These are phyloP conservation scores for Aspergillus egyptiacus DNA, from an alignment of 495 filamentous ascomycete genomes.

Conservation along the genomic window DNA sequence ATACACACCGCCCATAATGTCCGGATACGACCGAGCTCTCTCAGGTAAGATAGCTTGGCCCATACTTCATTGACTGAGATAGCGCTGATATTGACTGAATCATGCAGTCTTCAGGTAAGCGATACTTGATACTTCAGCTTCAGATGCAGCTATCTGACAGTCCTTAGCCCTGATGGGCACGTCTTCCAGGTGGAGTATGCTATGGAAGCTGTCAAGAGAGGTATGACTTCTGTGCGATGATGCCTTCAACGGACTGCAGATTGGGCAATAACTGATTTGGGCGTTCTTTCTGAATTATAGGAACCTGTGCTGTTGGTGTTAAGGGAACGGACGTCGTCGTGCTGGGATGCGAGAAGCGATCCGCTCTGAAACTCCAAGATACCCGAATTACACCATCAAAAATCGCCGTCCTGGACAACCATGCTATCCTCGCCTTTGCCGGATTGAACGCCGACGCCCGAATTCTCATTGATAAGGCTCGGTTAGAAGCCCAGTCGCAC, in stretches of 20 bases:
- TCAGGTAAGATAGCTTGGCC: slow-evolving; percentile 62
- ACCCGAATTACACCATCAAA: slow-evolving; percentile 98
- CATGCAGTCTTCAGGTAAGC: slow-evolving; percentile 28
- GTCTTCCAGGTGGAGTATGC: slow-evolving; percentile 99
- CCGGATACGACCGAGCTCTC: slow-evolving; percentile 90
- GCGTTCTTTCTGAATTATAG: slow-evolving; percentile 35
- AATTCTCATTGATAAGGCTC: slow-evolving; percentile 94
- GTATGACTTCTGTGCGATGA: slow-evolving; percentile 40
- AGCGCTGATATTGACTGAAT: slow-evolving; percentile 16
- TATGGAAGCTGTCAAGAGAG: slow-evolving; percentile 96
- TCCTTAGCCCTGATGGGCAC: slow-evolving; percentile 86
- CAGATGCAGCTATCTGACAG: slow-evolving; percentile 20
- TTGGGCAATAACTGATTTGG: not conserved
- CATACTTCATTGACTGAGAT: slow-evolving; percentile 45
- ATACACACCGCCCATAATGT: slow-evolving; percentile 53
- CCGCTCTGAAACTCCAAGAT: slow-evolving; percentile 98
- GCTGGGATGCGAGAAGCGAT: slow-evolving; percentile 95
- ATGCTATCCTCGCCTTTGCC: slow-evolving; percentile 94
- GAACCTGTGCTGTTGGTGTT: slow-evolving; percentile 95
- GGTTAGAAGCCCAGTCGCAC: slow-evolving; percentile 94
- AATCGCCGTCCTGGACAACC: slow-evolving; percentile 88
- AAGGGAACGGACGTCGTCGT: slow-evolving; percentile 94
- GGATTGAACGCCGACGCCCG: slow-evolving; percentile 95
- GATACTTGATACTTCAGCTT: slow-evolving; percentile 7
- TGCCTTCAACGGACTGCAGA: not conserved